Base-by-base conservation (phyloP, 179 eudicot species). In the Corrigiola litoralis region DNA sequence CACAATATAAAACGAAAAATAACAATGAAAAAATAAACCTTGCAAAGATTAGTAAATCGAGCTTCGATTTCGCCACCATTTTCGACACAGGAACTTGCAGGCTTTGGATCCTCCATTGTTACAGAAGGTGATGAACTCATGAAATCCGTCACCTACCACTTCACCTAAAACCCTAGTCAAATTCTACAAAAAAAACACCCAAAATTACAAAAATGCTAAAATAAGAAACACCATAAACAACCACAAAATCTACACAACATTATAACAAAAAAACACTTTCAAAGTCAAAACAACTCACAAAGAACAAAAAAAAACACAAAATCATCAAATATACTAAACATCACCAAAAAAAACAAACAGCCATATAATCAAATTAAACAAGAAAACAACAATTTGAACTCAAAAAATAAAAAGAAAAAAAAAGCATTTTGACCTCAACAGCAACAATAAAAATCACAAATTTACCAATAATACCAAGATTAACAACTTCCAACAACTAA, bases 21-120 rank as follows among this genome's bases (percentile, higher is more conserved):
- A 17, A 34, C 9, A 45, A 40, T 27, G 36, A 27, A 23, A 5
- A 61, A 16, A 44, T 31, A 31, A 32, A 79, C 83, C 83, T 79
- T 75, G 83, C 83, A 79, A 10, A 79, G 56, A 4, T 68, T 63
- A 57, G 63, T 25, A 40, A 75, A 79, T 28, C 80, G 72, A 69
- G 75, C 70, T 75, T 75, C 75, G 4, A 70, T 57, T 18, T 79
- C 80, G 6, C 34, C 49, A 8, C 29, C 50, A 18, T 54, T 70
- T 17, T 70, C 70, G 7, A 21, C 17, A n/a, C 46, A 69, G 64
- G 41, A 44, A 61, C 16, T 52, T 33, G 61, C 28, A 29, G 67
- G 16, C 60, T 60, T 75, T n/a, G 49, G 59, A 38, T 66, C 74
- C 51, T 72, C 83, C 83, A 72, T 69, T 41, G 67, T 74, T 51